Evolutionary conservation across 176 grass and related monocot species (phyloP).

Genomic region (Eleusine coracana): DNA sequence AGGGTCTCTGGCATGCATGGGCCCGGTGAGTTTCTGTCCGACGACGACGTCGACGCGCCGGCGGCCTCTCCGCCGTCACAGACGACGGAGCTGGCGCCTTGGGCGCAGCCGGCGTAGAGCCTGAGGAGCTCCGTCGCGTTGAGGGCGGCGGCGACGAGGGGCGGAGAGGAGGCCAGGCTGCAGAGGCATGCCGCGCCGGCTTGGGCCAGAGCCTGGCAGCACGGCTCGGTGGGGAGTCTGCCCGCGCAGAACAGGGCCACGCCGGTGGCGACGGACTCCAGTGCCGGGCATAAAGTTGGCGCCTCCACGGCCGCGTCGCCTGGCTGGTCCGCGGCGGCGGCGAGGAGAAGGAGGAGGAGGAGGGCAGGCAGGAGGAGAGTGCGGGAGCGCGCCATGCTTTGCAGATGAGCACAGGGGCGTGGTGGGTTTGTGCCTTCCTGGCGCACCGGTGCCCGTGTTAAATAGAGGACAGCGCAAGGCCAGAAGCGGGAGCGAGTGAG

Average conservation of each 20-base stretch:
- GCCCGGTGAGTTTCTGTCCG: too few species aligned
- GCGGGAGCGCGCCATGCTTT: too few species aligned
- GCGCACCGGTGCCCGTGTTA: too few species aligned
- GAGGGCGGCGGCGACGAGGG: background rate
- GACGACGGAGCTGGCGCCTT: background rate
- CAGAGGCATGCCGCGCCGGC: background rate
- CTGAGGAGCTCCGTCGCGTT: background rate
- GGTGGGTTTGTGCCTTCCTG: too few species aligned
- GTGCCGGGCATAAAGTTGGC: background rate
- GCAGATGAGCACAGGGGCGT: too few species aligned
- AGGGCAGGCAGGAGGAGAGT: too few species aligned
- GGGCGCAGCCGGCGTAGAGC: background rate
- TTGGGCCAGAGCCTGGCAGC: background rate
- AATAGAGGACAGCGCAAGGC: too few species aligned
- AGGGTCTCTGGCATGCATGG: background rate
- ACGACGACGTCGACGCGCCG: too few species aligned
- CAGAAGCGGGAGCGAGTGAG: too few species aligned
- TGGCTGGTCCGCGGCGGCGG: background rate
- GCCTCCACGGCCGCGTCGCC: background rate
- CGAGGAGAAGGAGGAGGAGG: background rate
- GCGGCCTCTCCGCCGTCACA: too few species aligned
- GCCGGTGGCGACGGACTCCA: background rate
- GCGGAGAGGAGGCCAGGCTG: background rate
- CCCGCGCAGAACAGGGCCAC: constrained; percentile 1
- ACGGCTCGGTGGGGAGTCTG: background rate